phyloP scores from a whole-genome alignment of 495 filamentous ascomycete species.

The Aspergillus nanangensis region DNA sequence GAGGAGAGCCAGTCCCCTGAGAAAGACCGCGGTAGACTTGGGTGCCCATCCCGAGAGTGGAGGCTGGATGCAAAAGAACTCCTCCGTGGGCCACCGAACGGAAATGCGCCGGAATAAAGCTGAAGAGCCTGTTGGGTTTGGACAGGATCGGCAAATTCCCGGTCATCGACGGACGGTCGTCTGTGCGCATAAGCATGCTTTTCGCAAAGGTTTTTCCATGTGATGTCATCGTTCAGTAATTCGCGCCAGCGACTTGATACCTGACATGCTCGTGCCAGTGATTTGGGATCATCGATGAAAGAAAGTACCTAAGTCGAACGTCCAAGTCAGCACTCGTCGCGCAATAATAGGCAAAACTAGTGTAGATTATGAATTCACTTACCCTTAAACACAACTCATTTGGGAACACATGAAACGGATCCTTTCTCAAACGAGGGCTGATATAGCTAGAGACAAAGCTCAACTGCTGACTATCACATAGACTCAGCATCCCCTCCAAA shows the following conservation, averaged over 20 bases:
- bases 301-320: constrained; percentile 63
- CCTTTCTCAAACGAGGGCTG: constrained; percentile 86
- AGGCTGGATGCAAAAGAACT: constrained; percentile 23
- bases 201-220: constrained; percentile 94
- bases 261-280: constrained; percentile 85
- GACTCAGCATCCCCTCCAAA: constrained; percentile 78
- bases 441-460: constrained; percentile 95
- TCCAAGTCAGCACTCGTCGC: constrained; percentile 2
- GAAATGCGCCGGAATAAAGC: constrained; percentile 12
- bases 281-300: constrained; percentile 91
- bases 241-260: constrained; percentile 93
- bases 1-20: constrained; percentile 35
- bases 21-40: constrained; percentile 27
- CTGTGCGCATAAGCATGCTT: constrained; percentile 78
- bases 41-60: constrained; percentile 23
- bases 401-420: constrained; percentile 84
- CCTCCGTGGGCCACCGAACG: constrained; percentile 20
- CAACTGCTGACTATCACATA: constrained; percentile 90
- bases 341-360: not conserved
- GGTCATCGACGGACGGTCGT: constrained; percentile 49
- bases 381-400: constrained; percentile 89
- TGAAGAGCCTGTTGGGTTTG: constrained; percentile 22
- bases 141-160: constrained; percentile 33
- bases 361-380: constrained; percentile 22
- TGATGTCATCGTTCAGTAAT: constrained; percentile 89